A percentile compares a stretch with the other conserved stretches of the same genome.
These are phyloP conservation scores for Xylaria scruposa DNA, from an alignment of 495 filamentous ascomycete genomes.

Conservation along the genomic window DNA sequence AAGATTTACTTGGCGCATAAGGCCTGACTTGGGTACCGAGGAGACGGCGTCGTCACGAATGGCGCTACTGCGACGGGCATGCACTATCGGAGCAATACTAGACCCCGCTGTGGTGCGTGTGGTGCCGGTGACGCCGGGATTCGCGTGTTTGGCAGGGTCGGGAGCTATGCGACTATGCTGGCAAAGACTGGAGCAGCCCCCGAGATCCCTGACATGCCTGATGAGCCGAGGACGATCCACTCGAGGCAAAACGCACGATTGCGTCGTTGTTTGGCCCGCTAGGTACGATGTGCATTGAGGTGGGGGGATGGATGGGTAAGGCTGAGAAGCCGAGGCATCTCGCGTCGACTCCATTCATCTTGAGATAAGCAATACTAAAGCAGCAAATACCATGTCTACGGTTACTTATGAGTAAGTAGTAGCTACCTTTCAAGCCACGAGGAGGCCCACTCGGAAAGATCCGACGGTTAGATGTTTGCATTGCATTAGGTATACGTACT, in stretches of 20 bases:
- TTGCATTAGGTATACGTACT: background rate
- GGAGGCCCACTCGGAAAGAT: slow-evolving; percentile 8
- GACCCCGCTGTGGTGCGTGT: slow-evolving; percentile 9
- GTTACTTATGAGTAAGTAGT: too few species aligned
- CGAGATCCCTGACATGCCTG: background rate
- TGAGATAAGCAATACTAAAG: background rate
- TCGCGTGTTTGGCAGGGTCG: slow-evolving; percentile 10
- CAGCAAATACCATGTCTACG: background rate
- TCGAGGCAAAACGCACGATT: background rate
- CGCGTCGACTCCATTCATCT: background rate
- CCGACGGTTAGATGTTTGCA: background rate
- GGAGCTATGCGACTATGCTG: background rate
- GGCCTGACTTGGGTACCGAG: background rate
- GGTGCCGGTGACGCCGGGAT: slow-evolving; percentile 11
- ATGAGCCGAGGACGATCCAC: slow-evolving; percentile 20
- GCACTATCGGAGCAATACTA: slow-evolving; percentile 13
- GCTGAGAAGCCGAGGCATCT: slow-evolving; percentile 26
- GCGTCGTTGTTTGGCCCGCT: background rate
- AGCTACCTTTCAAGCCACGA: background rate
- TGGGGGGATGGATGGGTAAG: slow-evolving; percentile 10
- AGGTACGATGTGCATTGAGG: background rate
- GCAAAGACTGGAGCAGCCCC: too few species aligned
- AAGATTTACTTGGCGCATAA: slow-evolving; percentile 17
- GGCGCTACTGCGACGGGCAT: background rate
- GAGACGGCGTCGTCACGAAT: background rate